Base-by-base conservation (phyloP, 257 asterid genomes). In the Asclepias syriaca region DNA sequence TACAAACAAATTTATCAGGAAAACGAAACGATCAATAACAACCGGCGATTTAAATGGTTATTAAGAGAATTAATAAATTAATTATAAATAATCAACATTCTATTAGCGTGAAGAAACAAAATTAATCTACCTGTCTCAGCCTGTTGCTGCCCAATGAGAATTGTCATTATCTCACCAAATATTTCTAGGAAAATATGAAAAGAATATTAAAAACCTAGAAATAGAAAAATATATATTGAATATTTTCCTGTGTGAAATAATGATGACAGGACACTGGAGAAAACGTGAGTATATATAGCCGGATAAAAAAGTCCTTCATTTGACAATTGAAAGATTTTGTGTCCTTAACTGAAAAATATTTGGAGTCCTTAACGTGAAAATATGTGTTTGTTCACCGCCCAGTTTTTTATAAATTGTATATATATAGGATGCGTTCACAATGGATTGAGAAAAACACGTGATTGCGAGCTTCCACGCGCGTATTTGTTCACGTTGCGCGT, bases 111-210 rank as follows among this genome's bases (percentile, higher is more conserved):
- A 34, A 34, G 39, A 34, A 34, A 34, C 39, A 34, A 34, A 34
- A 34, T 3, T 2, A 34, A 34, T 34, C 48, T 84, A 90, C 97
- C 96, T 8, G 49, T 74, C 0, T 84, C 78, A 15, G 84, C 7
- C 56, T 50, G 56, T 19, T 15, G 84, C 50, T 85, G 88, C 68
- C 87, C 87, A 57, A 85, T 71, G 71, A 80, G 83, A 75, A 88
- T 86, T 4, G 96, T 87, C 96, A 90, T 90, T 39, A 80, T 84
- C 57, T 15, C 66, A 39, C 54, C 3, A 57, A 72, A 37, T 0
- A 69, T 0, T 10, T 1, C 3, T 29, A 66, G 46, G 8, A 50
- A 3, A 6, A 46, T 4, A n/a, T 61, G 4, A 24, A 16, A 12
- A n/a, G 55, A 5, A 34, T 6, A n/a, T 5, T 3, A 32, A 24